These are phyloP conservation scores for Chalaropsis thielavioides DNA, from an alignment of 2,329 filamentous ascomycete species.

Conservation along the genomic window DNA sequence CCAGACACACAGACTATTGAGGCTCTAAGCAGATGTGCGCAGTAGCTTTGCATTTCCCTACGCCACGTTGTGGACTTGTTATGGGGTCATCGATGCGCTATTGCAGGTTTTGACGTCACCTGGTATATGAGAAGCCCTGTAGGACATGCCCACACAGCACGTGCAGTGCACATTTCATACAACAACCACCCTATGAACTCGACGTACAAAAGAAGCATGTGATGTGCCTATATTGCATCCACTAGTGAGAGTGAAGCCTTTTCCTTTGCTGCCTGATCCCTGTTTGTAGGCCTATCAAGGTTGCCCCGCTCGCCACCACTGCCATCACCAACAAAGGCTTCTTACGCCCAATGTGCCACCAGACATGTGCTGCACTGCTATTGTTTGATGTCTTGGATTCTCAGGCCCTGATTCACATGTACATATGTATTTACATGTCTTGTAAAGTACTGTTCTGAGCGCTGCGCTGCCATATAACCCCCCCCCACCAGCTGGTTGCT, in stretches of 20 bases:
- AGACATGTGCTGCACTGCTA: not conserved
- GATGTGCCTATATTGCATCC: not conserved
- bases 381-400: not conserved
- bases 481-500: too few relatives aligned
- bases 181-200: too few relatives aligned
- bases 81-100: not conserved
- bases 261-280: not conserved
- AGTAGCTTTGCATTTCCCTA: not conserved
- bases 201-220: too few relatives aligned
- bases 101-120: not conserved
- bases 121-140: not conserved
- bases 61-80: not conserved
- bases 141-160: not conserved
- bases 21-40: not conserved
- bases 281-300: not conserved
- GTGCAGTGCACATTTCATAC: not conserved
- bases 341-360: not conserved
- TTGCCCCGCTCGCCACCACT: not conserved
- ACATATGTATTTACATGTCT: not conserved
- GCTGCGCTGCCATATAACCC: not conserved
- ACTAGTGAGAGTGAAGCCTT: not conserved
- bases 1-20: not conserved
- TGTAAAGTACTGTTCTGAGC: not conserved
- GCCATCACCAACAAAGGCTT: not conserved
- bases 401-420: not conserved